A percentile compares a stretch with the other conserved stretches of the same genome.
Conservation (phyloP, 192 early-diverging fungal genomes). For the Mortierella alpina region DNA sequence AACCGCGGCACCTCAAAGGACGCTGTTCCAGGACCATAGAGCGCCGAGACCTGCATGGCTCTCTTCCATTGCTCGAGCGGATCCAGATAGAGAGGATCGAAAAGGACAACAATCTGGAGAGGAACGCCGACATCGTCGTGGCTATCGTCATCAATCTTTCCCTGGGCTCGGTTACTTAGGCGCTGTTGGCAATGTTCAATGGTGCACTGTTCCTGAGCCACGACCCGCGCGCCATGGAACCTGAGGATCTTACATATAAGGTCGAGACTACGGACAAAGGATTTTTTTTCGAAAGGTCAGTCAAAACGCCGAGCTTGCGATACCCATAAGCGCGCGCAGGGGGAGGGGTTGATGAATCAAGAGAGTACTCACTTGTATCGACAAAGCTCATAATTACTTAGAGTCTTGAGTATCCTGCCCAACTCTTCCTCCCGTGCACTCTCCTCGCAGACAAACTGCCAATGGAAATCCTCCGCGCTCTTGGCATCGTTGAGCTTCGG, state of each 20-base stretch:
- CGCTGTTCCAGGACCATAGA: constrained; percentile 16
- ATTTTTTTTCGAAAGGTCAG: too few relatives aligned
- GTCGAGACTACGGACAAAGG: constrained; percentile 18
- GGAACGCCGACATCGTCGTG: constrained; percentile 21
- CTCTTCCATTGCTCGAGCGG: constrained; percentile 30
- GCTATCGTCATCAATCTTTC: neutral
- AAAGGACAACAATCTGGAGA: constrained; percentile 17
- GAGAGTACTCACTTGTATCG: constrained; percentile 22
- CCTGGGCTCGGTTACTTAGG: constrained; percentile 9
- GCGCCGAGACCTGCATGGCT: constrained; percentile 18
- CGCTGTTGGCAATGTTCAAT: constrained; percentile 35
- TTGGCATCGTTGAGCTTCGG: neutral
- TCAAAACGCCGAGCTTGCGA: neutral
- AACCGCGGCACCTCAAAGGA: constrained; percentile 34
- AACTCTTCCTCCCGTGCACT: neutral
- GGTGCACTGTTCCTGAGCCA: constrained; percentile 33
- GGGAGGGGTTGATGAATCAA: neutral
- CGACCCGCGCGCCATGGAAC: constrained; percentile 29
- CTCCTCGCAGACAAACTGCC: constrained; percentile 22
- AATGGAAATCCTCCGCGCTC: neutral
- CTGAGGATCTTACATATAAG: constrained; percentile 12
- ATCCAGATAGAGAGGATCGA: constrained; percentile 40
- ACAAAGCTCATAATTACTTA: constrained; percentile 27
- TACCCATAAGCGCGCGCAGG: neutral
- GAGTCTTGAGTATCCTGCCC: neutral